These are phyloP conservation scores for Irpex lacteus DNA, from an alignment of 1,284 basidiomycete genomes.

Conservation along the genomic window DNA sequence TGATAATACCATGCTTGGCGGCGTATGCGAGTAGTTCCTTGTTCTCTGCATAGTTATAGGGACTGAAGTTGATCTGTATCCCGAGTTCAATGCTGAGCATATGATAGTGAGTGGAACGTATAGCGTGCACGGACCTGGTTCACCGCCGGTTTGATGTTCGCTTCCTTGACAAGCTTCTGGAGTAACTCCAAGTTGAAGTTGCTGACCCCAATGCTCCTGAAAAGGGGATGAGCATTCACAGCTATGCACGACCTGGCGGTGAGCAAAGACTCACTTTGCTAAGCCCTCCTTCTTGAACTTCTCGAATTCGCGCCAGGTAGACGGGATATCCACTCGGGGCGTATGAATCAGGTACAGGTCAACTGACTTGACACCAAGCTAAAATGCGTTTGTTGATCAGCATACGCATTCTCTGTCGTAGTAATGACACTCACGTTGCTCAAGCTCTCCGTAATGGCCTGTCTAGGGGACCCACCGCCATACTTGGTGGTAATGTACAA, in stretches of 20 bases:
- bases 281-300: slow-evolving; percentile 52
- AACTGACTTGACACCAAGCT: slow-evolving; percentile 66
- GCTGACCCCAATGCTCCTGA: slow-evolving; percentile 75
- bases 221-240: neutral
- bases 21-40: slow-evolving; percentile 56
- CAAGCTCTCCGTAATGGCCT: slow-evolving; percentile 40
- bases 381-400: neutral
- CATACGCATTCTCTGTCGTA: neutral
- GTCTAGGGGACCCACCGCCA: slow-evolving; percentile 52
- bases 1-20: slow-evolving; percentile 55
- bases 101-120: neutral
- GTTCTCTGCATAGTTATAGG: slow-evolving; percentile 61
- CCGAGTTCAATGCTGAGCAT: neutral
- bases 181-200: slow-evolving; percentile 64
- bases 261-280: slow-evolving; percentile 46
- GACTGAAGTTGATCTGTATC: slow-evolving; percentile 59
- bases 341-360: slow-evolving; percentile 72
- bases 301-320: slow-evolving; percentile 64
- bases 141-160: slow-evolving; percentile 61
- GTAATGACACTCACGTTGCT: neutral
- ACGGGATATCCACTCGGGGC: slow-evolving; percentile 53
- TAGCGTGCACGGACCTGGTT: slow-evolving; percentile 52
- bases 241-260: too few species aligned
- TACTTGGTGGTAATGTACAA: slow-evolving; percentile 51
- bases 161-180: slow-evolving; percentile 49